These are phyloP conservation scores for Aurifilum marmelostoma DNA, from an alignment of 2,329 filamentous ascomycete genomes.

Conservation along the genomic window DNA sequence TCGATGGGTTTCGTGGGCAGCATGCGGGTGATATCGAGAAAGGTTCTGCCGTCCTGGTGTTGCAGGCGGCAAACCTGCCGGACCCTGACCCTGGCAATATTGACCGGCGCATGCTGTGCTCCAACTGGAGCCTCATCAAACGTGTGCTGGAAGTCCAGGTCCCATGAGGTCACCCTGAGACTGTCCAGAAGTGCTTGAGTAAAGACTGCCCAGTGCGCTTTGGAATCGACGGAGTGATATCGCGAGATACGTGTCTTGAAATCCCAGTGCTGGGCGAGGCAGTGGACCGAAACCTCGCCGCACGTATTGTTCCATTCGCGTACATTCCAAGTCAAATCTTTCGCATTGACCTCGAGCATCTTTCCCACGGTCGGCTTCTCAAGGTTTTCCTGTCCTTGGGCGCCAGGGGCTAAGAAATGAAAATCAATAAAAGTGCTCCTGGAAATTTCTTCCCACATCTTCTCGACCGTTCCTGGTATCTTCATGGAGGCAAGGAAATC, in stretches of 20 bases:
- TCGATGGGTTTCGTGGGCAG: constrained; percentile 6
- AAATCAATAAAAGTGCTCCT: constrained; percentile 29
- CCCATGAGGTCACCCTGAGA: constrained; percentile 30
- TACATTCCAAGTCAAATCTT: constrained; percentile 33
- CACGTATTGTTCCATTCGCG: constrained; percentile 29
- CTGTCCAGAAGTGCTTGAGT: constrained; percentile 34
- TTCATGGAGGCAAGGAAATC: constrained; percentile 30
- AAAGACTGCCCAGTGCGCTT: constrained; percentile 33
- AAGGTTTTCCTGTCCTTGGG: background rate
- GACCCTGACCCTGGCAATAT: constrained; percentile 19
- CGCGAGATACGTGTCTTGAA: constrained; percentile 34
- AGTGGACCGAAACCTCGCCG: constrained; percentile 36
- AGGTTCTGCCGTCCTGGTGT: constrained; percentile 29
- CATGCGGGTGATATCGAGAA: constrained; percentile 33
- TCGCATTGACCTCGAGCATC: constrained; percentile 34
- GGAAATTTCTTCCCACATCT: constrained; percentile 29
- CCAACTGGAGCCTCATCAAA: constrained; percentile 7
- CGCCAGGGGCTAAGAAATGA: constrained; percentile 28
- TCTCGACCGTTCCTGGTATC: constrained; percentile 6
- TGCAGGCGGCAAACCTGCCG: constrained; percentile 23
- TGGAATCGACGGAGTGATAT: constrained; percentile 29
- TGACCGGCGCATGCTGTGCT: background rate
- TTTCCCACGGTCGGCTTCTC: constrained; percentile 17
- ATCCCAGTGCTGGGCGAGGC: constrained; percentile 39
- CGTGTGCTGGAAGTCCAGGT: constrained; percentile 16